Base-by-base conservation (phyloP, 495 filamentous ascomycete genomes). In the Annulohypoxylon nitens region DNA sequence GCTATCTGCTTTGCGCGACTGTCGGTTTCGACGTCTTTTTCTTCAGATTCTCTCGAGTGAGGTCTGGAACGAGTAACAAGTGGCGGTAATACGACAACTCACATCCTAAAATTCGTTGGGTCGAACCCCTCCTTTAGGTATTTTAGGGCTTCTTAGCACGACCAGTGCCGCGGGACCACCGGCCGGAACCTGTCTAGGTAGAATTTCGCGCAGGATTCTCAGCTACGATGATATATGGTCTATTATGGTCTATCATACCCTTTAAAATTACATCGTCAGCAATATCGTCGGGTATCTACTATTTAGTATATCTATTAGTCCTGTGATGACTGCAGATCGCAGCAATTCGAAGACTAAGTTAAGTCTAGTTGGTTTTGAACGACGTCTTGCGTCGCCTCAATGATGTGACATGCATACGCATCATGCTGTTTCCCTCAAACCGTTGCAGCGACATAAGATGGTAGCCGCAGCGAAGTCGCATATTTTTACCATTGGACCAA, bases 321-420 rank as follows among this genome's bases (percentile, higher is more conserved):
- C 30, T 3, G 36, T 65, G 45, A 57, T 47, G 55, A 41, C 45
- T 55, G 39, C 47, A 50, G 20, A 61, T 67, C 58, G 53, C 64
- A 64, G 48, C 59, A 26, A 51, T 43, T 20, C 43, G 37, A 58
- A 30, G 41, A 25, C 50, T 5, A 61, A 18, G 37, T 61, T 61
- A 20, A 53, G 36, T 59, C 5, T 47, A 63, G 50, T 63, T 39
- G 12, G 33, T 34, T 26, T 57, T 64, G 16, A 43, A 62, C 50
- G 45, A 68, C 72, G 61, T 71, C 67, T 71, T 64, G 57, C 43
- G 63, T 71, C 47, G 72, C 63, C 51, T 75, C 34, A 57, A 68
- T 75, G 72, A 75, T 75, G 63, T 64, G 72, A 75, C 72, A 71
- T 75, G 72, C 72, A 75, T 75, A 64, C 73, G 73, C 73, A 72